phyloP scores from a whole-genome alignment of 2,329 filamentous ascomycete species.

The Pezicula neosporulosa region DNA sequence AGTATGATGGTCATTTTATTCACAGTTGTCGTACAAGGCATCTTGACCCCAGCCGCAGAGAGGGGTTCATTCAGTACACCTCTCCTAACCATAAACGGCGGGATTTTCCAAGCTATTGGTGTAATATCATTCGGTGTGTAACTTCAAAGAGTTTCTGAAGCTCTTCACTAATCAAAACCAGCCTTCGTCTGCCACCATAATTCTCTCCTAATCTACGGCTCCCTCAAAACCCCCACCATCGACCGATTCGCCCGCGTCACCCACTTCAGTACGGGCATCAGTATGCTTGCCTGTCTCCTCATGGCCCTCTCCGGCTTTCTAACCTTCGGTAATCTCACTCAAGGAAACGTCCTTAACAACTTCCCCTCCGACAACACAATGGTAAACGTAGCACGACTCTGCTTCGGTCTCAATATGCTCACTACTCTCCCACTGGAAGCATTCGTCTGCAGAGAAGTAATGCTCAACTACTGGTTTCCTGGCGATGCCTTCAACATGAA shows the following conservation, averaged over 20 bases:
- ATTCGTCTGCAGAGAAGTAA: conserved; percentile 95
- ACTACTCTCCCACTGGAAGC: conserved; percentile 94
- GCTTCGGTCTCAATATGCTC: conserved; percentile 98
- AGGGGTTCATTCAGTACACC: conserved; percentile 69
- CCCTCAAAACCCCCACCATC: conserved; percentile 87
- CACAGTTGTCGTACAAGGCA: conserved; percentile 82
- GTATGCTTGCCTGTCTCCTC: conserved; percentile 83
- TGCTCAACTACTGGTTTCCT: conserved; percentile 78
- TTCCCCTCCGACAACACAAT: conserved; percentile 87
- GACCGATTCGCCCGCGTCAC: conserved; percentile 93
- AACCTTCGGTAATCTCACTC: conserved; percentile 85
- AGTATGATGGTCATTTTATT: conserved; percentile 90
- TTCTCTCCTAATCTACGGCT: conserved; percentile 95
- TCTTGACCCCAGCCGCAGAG: conserved; percentile 66
- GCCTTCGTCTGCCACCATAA: conserved; percentile 84
- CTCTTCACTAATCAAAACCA: conserved; percentile 30
- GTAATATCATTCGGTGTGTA: conserved; percentile 91
- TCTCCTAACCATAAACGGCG: conserved; percentile 75
- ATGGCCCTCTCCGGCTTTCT: conserved; percentile 90
- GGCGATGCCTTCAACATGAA: conserved; percentile 69
- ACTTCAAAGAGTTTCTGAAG: background rate
- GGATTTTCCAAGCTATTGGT: conserved; percentile 92
- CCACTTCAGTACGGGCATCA: conserved; percentile 87
- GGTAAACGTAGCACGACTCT: conserved; percentile 91
- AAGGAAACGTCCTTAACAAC: conserved; percentile 97